A percentile compares a stretch with the other conserved stretches of the same genome.
phyloP scores from a whole-genome alignment of 306 rosid genomes.

The Medicago ruthenica region DNA sequence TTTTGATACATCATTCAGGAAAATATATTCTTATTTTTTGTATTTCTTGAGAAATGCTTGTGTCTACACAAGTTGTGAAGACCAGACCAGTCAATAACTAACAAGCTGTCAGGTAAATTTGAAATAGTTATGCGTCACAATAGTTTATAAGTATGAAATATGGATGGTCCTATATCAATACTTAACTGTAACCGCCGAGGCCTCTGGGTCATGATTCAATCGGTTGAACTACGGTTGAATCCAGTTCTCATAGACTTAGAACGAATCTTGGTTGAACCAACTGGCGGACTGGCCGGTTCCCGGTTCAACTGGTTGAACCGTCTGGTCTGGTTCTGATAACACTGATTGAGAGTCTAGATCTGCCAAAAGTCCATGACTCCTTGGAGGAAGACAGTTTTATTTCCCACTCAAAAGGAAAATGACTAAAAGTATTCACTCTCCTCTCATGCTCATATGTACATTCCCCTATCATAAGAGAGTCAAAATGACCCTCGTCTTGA shows the following conservation, averaged over 20 bases:
- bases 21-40: neutral
- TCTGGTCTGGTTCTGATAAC: neutral
- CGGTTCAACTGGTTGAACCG: neutral
- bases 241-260: neutral
- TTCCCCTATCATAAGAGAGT: neutral
- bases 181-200: neutral
- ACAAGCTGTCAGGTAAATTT: neutral
- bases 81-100: slow-evolving; percentile 16
- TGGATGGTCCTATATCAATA: neutral
- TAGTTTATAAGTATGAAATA: neutral
- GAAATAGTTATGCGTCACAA: neutral
- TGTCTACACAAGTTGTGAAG: neutral
- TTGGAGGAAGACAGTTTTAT: neutral
- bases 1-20: slow-evolving; percentile 1
- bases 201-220: too few relatives aligned
- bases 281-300: neutral
- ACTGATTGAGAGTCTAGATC: neutral
- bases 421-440: neutral
- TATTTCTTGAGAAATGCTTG: slow-evolving; percentile 13
- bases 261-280: neutral
- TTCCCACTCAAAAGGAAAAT: neutral
- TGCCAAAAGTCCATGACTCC: neutral
- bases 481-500: neutral
- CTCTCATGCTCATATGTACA: neutral
- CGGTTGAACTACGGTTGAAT: neutral